Evolutionary conservation across 306 rosid genomes (phyloP).

Genomic region (Dryas drummondii): DNA sequence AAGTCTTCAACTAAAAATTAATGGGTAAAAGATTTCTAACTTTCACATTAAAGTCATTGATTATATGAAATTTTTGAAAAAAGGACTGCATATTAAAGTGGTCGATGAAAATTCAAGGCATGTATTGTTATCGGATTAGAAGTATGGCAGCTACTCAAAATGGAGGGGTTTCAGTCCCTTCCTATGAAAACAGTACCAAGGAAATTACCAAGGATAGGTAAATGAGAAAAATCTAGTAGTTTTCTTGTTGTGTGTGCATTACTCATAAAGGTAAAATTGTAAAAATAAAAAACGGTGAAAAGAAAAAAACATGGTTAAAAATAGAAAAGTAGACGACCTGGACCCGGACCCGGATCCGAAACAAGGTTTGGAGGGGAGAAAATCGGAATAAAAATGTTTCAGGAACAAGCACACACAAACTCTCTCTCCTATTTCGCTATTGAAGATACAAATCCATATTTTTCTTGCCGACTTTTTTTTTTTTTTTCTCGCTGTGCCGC

Average conservation of each 20-base stretch:
- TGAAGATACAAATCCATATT: conserved; percentile 19
- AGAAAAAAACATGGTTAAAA: not conserved
- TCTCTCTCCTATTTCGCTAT: not conserved
- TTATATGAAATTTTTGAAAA: no score
- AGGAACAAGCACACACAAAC: not conserved
- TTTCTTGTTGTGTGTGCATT: not conserved
- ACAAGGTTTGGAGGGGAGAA: not conserved
- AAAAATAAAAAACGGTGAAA: not conserved
- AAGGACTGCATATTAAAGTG: no score
- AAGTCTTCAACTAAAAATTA: no score
- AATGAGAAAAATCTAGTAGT: not conserved
- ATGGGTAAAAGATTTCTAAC: no score
- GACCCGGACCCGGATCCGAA: not conserved
- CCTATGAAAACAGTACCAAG: not conserved
- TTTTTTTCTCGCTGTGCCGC: conserved; percentile 36
- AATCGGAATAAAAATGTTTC: not conserved
- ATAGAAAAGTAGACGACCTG: not conserved
- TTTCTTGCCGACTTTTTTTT: conserved; percentile 27
- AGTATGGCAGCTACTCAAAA: no score
- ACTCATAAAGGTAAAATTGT: not conserved
- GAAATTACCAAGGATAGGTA: not conserved
- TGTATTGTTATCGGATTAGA: no score
- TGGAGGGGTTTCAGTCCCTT: not conserved
- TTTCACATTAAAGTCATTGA: no score
- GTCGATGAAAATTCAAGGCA: no score